phyloP scores from a whole-genome alignment of 768 basidiomycete species.

The Crepidotus variabilis region DNA sequence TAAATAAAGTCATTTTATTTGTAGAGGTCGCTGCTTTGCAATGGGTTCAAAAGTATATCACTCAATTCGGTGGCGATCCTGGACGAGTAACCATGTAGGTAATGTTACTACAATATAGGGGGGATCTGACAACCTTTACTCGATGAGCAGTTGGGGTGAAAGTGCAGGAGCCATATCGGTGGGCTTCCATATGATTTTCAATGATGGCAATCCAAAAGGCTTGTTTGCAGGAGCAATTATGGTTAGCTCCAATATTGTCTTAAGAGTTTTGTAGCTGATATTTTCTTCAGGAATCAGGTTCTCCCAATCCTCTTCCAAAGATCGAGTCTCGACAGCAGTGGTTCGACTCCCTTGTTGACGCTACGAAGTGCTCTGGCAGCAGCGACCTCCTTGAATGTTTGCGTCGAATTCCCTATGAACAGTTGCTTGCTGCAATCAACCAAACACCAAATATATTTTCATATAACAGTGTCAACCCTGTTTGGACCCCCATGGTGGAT shows the following conservation, averaged over 20 bases:
- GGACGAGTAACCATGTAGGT: constrained; percentile 35
- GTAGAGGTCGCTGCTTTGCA: constrained; percentile 42
- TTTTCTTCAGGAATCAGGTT: constrained; percentile 17
- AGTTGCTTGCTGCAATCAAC: constrained; percentile 28
- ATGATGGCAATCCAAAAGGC: constrained; percentile 13
- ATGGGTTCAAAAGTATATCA: constrained; percentile 53
- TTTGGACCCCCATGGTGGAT: constrained; percentile 35
- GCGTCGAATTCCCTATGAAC: constrained; percentile 25
- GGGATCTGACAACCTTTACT: background rate
- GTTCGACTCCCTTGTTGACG: constrained; percentile 27
- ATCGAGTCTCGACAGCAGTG: constrained; percentile 13
- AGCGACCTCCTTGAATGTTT: constrained; percentile 30
- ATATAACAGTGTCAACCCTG: constrained; percentile 16
- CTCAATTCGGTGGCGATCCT: constrained; percentile 50
- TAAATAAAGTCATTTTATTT: background rate
- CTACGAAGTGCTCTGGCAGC: constrained; percentile 23
- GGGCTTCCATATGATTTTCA: constrained; percentile 12
- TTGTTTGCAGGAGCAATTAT: constrained; percentile 18
- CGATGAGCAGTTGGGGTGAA: constrained; percentile 17
- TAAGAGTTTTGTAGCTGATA: background rate
- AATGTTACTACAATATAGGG: background rate
- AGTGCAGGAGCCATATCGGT: constrained; percentile 20
- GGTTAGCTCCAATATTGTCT: constrained; percentile 4
- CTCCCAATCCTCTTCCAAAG: constrained; percentile 7
- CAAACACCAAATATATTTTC: constrained; percentile 18